These are phyloP conservation scores for Gremmenia infestans DNA, from an alignment of 2,329 filamentous ascomycete species.

Conservation along the genomic window DNA sequence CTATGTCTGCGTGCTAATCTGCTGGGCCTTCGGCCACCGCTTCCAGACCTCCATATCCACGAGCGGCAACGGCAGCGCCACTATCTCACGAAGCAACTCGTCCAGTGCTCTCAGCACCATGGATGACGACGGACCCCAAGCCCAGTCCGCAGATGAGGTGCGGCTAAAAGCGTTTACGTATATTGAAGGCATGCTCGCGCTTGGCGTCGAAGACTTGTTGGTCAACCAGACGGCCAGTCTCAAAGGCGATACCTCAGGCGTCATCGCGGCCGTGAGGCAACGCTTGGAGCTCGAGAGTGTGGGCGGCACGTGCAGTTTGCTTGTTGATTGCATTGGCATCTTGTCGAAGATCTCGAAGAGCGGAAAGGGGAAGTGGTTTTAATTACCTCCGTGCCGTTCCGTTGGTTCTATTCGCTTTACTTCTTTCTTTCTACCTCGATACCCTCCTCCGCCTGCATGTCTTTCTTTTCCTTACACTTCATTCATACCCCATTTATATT, in stretches of 20 bases:
- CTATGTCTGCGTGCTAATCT: constrained; percentile 54
- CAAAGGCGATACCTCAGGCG: constrained; percentile 39
- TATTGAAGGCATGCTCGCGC: constrained; percentile 36
- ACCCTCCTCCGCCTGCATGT: neutral
- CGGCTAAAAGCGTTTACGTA: constrained; percentile 29
- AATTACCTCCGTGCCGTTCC: neutral
- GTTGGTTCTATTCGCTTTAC: neutral
- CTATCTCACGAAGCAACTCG: constrained; percentile 10
- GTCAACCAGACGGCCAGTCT: constrained; percentile 31
- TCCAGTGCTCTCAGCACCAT: constrained; percentile 6
- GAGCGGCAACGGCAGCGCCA: constrained; percentile 11
- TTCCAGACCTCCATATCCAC: constrained; percentile 8
- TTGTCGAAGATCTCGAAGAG: constrained; percentile 47
- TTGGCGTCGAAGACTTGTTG: constrained; percentile 37
- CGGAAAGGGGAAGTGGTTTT: constrained; percentile 40
- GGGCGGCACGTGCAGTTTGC: constrained; percentile 44
- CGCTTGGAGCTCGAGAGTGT: constrained; percentile 46
- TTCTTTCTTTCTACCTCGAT: neutral
- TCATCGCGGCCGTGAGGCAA: constrained; percentile 45
- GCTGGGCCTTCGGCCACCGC: constrained; percentile 50
- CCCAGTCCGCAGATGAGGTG: constrained; percentile 8
- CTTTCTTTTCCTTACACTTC: neutral
- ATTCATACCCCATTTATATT: neutral
- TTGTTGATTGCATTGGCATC: constrained; percentile 49
- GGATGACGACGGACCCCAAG: constrained; percentile 5